Conservation (phyloP, 768 basidiomycete species). For the Hygrophoropsis aurantiaca region DNA sequence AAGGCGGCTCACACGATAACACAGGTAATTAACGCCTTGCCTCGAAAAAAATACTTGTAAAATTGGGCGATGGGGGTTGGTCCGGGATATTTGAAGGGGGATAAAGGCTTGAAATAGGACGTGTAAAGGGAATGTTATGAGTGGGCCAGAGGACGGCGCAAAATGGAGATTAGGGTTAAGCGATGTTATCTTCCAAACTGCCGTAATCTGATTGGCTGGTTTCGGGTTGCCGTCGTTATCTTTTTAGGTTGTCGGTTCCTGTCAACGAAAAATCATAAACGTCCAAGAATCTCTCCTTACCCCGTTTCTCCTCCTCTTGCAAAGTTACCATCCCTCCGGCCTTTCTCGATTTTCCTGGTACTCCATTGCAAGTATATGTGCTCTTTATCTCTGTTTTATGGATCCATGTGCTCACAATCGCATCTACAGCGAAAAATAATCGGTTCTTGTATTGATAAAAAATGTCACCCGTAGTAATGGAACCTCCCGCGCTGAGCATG, state of each 20-base stretch:
- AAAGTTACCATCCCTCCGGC: neutral
- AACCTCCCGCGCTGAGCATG: constrained; percentile 51
- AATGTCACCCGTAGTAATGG: constrained; percentile 62
- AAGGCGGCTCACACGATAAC: too few species aligned
- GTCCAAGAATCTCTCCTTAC: constrained; percentile 5
- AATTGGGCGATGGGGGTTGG: too few species aligned
- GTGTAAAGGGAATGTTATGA: too few species aligned
- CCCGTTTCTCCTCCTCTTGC: constrained; percentile 15
- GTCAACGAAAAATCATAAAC: constrained; percentile 37
- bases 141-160: constrained; percentile 1
- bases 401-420: neutral
- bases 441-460: constrained; percentile 12
- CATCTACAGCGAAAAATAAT: neutral
- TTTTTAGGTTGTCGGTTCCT: constrained; percentile 40
- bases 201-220: constrained; percentile 36
- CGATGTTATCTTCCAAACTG: constrained; percentile 22
- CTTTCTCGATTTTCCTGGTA: neutral
- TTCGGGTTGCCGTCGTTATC: constrained; percentile 32
- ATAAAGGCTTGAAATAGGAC: too few species aligned
- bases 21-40: too few species aligned
- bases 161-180: constrained; percentile 13
- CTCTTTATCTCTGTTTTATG: too few species aligned
- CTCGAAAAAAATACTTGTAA: too few species aligned
- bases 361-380: neutral
- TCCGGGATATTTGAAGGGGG: too few species aligned